Base-by-base conservation (phyloP, 2,329 filamentous ascomycete species). In the Stemphylium lycopersici region DNA sequence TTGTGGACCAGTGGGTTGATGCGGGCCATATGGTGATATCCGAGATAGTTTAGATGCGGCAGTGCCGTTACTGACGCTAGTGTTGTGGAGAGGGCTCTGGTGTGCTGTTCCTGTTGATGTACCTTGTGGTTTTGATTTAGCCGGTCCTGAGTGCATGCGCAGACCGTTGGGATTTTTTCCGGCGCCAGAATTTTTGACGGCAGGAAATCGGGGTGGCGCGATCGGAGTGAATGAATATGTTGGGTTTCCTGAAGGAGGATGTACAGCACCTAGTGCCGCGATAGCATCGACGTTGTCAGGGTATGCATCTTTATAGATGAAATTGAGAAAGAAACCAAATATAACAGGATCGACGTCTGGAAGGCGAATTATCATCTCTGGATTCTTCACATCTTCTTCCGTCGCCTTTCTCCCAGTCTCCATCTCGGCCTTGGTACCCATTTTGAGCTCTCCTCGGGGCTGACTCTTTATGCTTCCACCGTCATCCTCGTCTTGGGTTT, bases 311-410 rank as follows among this genome's bases (percentile, higher is more conserved):
- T 55, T 57, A 44, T 66, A 69, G 0, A 66, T 57, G 58, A 55
- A 68, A n/a, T 47, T 52, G 1, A 69, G 49, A 39, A 68, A 68
- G 3, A 69, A 58, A 0, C 59, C 55, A 20, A 69, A 68, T 40
- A 61, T 57, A 1, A 3, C 8, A 3, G 56, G 58, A 7, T 65
- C 57, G 1, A 62, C 31, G 1, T 57, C 44, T 2, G 48, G 32
- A 2, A 65, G 39, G 3, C 20, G 40, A 18, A 66, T 52, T 0
- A 47, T 4, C 0, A 22, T 18, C 0, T 36, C 39, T 26, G 33
- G 20, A 11, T 44, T n/a, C 4, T 13, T 6, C 2, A 7, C n/a
- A 13, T 52, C 6, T 2, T 44, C 24, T 6, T 48, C 37, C 6
- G 16, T 20, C 6, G n/a, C 22, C 6, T 44, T 36, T 1, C 34